Percentiles rank a stretch among this genome's conserved stretches.
Evolutionary conservation across 257 asterid genomes (phyloP).

Genomic region (Rehmannia glutinosa): DNA sequence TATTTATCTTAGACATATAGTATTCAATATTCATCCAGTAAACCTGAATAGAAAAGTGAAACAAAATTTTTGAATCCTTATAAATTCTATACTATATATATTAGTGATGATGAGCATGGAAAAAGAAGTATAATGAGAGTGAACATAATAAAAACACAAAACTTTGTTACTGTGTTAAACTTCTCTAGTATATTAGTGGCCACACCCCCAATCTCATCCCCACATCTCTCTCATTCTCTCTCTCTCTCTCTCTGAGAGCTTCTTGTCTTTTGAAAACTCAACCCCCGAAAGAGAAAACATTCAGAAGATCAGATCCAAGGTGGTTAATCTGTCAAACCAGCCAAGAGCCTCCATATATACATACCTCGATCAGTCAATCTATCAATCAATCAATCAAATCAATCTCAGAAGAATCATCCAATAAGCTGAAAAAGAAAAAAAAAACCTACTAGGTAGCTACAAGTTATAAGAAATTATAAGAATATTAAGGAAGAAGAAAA

Average conservation of each 20-base stretch:
- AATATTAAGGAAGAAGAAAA: too few species aligned
- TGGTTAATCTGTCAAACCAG: conserved; percentile 51
- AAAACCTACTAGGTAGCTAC: too few species aligned
- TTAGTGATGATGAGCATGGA: neutral
- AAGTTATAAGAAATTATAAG: too few species aligned
- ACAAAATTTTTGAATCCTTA: too few species aligned
- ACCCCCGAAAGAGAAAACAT: conserved; percentile 16
- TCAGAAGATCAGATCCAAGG: conserved; percentile 57
- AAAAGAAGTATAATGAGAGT: neutral
- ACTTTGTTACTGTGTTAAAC: conserved; percentile 13
- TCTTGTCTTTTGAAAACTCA: conserved; percentile 28
- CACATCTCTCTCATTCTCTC: conserved; percentile 8
- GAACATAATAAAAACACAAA: neutral
- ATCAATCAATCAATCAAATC: conserved; percentile 96
- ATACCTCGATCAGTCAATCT: conserved; percentile 62
- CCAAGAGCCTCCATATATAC: conserved; percentile 24
- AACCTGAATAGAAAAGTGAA: too few species aligned
- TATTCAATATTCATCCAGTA: too few species aligned
- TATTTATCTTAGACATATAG: too few species aligned
- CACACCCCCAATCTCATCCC: neutral
- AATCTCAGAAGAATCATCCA: conserved; percentile 19
- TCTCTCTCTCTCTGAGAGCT: conserved; percentile 6
- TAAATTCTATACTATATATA: neutral
- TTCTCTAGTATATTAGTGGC: conserved; percentile 28
- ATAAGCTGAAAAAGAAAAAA: neutral